phyloP scores from a whole-genome alignment of 805 yeast species.

The Candida chauliodis region DNA sequence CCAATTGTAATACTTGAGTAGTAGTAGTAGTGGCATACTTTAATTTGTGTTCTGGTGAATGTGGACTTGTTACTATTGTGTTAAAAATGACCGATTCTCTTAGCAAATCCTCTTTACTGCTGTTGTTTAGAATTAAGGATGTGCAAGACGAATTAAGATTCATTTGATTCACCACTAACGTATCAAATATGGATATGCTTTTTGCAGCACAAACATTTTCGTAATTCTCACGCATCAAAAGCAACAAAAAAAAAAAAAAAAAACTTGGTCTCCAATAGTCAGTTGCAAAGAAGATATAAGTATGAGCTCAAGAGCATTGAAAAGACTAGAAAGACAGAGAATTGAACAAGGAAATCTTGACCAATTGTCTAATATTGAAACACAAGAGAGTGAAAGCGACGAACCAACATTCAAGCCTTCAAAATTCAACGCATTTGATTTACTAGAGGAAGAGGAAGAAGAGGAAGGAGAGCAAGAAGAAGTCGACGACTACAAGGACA shows the following conservation, averaged over 20 bases:
- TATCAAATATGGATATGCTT: neutral
- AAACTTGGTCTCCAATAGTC: too few species aligned
- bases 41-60: neutral
- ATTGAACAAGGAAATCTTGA: conserved; percentile 13
- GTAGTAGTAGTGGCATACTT: neutral
- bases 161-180: neutral
- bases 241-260: neutral
- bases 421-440: conserved; percentile 44
- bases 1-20: neutral
- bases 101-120: neutral
- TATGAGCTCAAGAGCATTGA: conserved; percentile 52
- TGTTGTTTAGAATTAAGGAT: neutral
- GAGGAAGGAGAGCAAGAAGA: conserved; percentile 20
- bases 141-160: neutral
- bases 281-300: conserved; percentile 3
- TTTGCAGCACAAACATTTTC: conserved; percentile 6
- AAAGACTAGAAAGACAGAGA: conserved; percentile 36
- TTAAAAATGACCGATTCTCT: neutral
- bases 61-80: conserved; percentile 2
- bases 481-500: conserved; percentile 12
- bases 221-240: neutral
- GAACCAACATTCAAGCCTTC: conserved; percentile 13
- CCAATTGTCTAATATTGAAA: conserved; percentile 14
- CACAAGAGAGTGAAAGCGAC: conserved; percentile 13
- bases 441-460: conserved; percentile 31